These are phyloP conservation scores for Aureobasidium musti DNA, from an alignment of 2,329 filamentous ascomycete species.

Conservation along the genomic window DNA sequence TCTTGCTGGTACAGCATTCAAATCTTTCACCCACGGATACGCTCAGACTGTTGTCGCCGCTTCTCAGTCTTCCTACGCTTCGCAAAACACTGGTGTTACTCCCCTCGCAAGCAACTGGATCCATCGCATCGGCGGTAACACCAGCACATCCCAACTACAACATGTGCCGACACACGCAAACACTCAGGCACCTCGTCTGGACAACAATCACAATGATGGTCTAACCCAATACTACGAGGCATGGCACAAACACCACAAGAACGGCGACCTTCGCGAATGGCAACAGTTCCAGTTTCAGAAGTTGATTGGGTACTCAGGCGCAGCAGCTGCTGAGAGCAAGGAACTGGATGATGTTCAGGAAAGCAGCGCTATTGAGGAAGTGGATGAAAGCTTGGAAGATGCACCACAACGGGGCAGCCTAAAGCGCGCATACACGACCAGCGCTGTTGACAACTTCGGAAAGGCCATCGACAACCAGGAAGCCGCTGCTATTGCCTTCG, in stretches of 20 bases:
- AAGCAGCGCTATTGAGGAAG: constrained; percentile 44
- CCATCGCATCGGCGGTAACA: constrained; percentile 48
- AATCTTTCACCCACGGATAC: constrained; percentile 97
- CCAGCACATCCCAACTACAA: constrained; percentile 38
- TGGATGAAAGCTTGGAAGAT: constrained; percentile 39
- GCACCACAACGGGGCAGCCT: constrained; percentile 40
- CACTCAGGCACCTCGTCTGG: constrained; percentile 41
- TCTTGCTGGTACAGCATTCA: constrained; percentile 66
- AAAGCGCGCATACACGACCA: constrained; percentile 56
- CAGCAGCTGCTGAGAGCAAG: constrained; percentile 34
- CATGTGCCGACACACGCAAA: constrained; percentile 39
- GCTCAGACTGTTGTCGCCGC: constrained; percentile 96
- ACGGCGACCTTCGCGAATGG: constrained; percentile 75
- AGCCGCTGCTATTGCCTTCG: constrained; percentile 61
- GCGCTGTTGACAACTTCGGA: constrained; percentile 62
- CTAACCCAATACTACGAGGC: constrained; percentile 91
- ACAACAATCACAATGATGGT: constrained; percentile 51
- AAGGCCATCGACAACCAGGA: constrained; percentile 53
- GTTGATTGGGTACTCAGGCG: constrained; percentile 73
- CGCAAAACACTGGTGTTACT: constrained; percentile 60
- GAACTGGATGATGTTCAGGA: constrained; percentile 41
- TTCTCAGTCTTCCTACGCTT: constrained; percentile 78
- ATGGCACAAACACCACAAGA: constrained; percentile 74
- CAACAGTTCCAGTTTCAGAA: constrained; percentile 87
- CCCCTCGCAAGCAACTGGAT: constrained; percentile 55